Percentiles rank a stretch among this genome's conserved stretches.
Evolutionary conservation across 805 yeast species (phyloP).

Genomic region (Torulaspora franciscae): DNA sequence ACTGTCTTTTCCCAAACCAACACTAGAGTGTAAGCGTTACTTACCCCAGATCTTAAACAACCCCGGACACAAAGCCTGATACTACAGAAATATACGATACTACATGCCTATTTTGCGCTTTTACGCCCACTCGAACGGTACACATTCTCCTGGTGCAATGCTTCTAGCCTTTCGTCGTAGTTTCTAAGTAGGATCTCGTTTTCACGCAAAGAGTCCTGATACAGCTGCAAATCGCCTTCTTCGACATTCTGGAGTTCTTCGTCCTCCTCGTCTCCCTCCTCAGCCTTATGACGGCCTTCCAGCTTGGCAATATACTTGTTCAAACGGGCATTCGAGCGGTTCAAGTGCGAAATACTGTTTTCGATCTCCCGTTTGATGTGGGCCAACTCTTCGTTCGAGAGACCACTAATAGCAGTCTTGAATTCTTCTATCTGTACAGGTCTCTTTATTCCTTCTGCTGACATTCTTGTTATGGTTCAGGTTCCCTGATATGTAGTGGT

Average conservation of each 20-base stretch:
- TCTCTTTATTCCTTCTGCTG: conserved; percentile 33
- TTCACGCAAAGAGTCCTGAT: conserved; percentile 51
- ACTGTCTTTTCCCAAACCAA: conserved; percentile 4
- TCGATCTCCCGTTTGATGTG: conserved; percentile 34
- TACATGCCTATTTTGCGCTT: background rate
- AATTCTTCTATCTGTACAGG: conserved; percentile 46
- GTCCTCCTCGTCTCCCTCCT: conserved; percentile 23
- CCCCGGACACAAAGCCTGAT: background rate
- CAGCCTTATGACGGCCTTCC: conserved; percentile 22
- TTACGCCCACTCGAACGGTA: conserved; percentile 34
- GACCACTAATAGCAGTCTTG: conserved; percentile 47
- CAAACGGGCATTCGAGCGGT: conserved; percentile 50
- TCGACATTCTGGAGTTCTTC: conserved; percentile 32
- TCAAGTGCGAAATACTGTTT: conserved; percentile 44
- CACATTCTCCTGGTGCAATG: conserved; percentile 45
- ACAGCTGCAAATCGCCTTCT: conserved; percentile 47
- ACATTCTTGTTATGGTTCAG: conserved; percentile 9
- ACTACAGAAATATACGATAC: background rate
- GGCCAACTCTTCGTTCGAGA: conserved; percentile 43
- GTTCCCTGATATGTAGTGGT: background rate
- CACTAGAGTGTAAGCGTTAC: background rate
- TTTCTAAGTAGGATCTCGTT: conserved; percentile 51
- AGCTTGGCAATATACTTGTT: conserved; percentile 39
- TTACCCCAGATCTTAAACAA: conserved; percentile 5
- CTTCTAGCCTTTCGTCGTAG: conserved; percentile 44